Evolutionary conservation across 2,329 filamentous ascomycete genomes (phyloP), one percentile per base, ranked within the genome.

Genomic region (Lojkania enalia): DNA sequence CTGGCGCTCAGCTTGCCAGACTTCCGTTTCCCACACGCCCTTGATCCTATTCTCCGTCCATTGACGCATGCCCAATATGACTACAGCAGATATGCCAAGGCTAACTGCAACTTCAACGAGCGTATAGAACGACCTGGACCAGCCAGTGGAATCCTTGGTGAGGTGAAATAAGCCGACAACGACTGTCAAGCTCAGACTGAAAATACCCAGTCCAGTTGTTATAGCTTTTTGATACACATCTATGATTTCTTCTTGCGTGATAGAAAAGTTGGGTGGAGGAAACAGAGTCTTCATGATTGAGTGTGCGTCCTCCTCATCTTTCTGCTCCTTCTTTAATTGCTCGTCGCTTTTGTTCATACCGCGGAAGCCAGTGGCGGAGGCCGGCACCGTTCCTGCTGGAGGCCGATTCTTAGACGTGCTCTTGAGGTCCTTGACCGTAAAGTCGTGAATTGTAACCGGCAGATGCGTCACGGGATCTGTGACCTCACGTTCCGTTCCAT

Each of bases 391-490:
- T 7, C 74, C 75, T 27, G 67, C 59, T 0, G 73, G 64, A 3
- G 71, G 65, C 3, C 71, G 64, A 49, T 79, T 79, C 59, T 78
- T 70, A 23, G 71, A 63, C 18, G 72, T 67, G 39, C 66, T 64
- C 48, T 77, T 71, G 21, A 88, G 71, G 40, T 86, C 82, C 29
- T 81, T 78, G 20, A 78, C 74, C 0, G 85, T 87, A 56, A 84
- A 84, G 60, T 88, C 86, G 59, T 86, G 83, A 25, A 88, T 85
- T 25, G 71, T 74, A 36, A 88, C 77, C 1, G 85, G 84, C 2
- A 88, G 73, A 66, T 88, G 86, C 1, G 86, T 89, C 29, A 88
- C 77, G 0, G 85, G 85, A 58, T 89, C 86, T 1, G 85, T 88
- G 35, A 88, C 85, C 60, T 86, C 77, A 47, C 78, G 72, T 46